These are phyloP conservation scores for Hydnum rufescens DNA, from an alignment of 768 basidiomycete species.

Conservation along the genomic window DNA sequence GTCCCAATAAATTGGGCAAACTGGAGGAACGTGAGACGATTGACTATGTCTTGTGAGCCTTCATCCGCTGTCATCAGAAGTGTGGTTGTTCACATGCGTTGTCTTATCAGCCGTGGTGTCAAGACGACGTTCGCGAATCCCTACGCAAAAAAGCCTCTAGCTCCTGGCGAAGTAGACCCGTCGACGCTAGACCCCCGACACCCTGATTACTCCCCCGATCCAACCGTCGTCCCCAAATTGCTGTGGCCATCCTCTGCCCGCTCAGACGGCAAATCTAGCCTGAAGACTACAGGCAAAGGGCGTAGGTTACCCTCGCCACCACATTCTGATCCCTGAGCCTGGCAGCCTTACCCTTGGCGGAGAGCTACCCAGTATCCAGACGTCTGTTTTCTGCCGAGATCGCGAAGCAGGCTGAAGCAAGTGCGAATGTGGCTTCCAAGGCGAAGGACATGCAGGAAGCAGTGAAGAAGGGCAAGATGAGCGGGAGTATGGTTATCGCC, in stretches of 20 bases:
- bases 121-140: conserved; percentile 45
- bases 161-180: conserved; percentile 22
- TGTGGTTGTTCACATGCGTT: neutral
- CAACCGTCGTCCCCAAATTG: conserved; percentile 33
- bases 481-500: neutral
- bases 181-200: conserved; percentile 39
- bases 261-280: too few species aligned
- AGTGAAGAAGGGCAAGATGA: neutral
- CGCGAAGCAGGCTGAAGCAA: neutral
- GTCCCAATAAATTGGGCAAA: conserved; percentile 19
- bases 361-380: too few species aligned
- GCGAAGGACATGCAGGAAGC: neutral
- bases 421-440: neutral
- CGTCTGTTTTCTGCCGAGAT: neutral
- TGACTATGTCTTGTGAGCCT: conserved; percentile 53
- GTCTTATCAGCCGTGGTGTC: conserved; percentile 39
- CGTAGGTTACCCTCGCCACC: too few species aligned
- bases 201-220: conserved; percentile 42
- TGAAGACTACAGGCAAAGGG: too few species aligned
- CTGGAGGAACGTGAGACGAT: conserved; percentile 39
- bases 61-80: conserved; percentile 4
- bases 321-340: too few species aligned
- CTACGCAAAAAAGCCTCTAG: conserved; percentile 29
- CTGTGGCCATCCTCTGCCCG: conserved; percentile 21
- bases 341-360: too few species aligned